Evolutionary conservation across 176 grass and related monocot genomes (phyloP), one percentile per base, ranked within the genome.

Genomic region (Echinochloa phyllopogon): DNA sequence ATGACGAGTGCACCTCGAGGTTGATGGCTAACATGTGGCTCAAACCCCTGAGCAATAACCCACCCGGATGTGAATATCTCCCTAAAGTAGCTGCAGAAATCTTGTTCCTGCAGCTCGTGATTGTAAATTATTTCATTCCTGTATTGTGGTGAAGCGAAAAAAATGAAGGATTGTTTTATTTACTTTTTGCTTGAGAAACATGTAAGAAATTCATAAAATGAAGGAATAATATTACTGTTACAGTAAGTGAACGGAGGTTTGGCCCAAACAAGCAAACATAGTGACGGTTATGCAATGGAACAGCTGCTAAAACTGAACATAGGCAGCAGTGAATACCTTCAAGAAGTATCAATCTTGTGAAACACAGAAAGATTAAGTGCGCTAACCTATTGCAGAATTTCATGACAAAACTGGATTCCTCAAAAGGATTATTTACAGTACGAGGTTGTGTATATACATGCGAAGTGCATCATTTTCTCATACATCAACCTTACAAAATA

Each of bases 21-120:
- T 75, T 99, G 60, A 92, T 99, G 89, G 96, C 96, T 33, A 93
- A 94, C 51, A 99, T 99, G 91, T 99, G 96, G 96, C 91, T 99
- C 29, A 96, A 84, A 76, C 84, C 93, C 38, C 79, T 91, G 83
- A 86, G 96, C 66, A 99, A n/a, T n/a, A n/a, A n/a, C n/a, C n/a
- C n/a, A 99, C 86, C 93, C 96, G 9, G 91, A 96, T 60, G 93
- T 99, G 70, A 99, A 86, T 83, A 27, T 99, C 20, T 11, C 20
- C 3, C 39, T 84, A 21, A 83, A 62, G 21, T 84, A 86, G 80
- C 37, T 52, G 9, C 36, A 74, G 49, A n/a, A 25, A 50, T 43
- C 51, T 76, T 43, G 21, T 36, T 64, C 16, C 15, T 16, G 14
- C 71, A 74, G 20, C 23, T 50, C 25, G 38, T 51, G 2, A 29